phyloP scores from a whole-genome alignment of 345 rosid species.

The Sonneratia alba region DNA sequence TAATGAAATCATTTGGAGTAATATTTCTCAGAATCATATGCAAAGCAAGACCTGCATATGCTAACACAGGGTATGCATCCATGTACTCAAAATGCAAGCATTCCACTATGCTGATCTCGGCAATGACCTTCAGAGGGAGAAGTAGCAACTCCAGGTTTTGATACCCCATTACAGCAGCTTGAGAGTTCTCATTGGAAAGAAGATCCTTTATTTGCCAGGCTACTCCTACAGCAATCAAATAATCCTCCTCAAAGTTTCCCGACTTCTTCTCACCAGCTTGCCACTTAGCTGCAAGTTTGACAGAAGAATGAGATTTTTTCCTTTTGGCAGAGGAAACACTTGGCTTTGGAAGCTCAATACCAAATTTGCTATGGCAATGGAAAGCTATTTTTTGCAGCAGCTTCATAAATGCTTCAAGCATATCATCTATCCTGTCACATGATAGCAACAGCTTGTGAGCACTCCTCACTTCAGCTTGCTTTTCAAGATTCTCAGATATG shows the following conservation, averaged over 20 bases:
- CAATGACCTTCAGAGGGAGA: constrained; percentile 55
- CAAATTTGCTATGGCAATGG: constrained; percentile 71
- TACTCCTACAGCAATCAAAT: constrained; percentile 58
- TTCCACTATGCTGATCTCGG: constrained; percentile 67
- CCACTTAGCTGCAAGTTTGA: constrained; percentile 46
- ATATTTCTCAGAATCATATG: constrained; percentile 40
- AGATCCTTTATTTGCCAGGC: constrained; percentile 88
- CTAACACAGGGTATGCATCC: constrained; percentile 58
- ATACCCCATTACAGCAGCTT: constrained; percentile 48
- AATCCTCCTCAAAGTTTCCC: constrained; percentile 55
- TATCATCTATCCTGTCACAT: constrained; percentile 36
- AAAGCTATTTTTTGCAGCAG: constrained; percentile 60
- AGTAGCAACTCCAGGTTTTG: constrained; percentile 37
- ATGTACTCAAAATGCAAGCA: constrained; percentile 35
- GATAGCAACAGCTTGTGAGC: constrained; percentile 65
- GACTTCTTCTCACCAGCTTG: constrained; percentile 38
- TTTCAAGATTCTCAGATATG: constrained; percentile 39
- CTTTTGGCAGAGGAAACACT: constrained; percentile 32
- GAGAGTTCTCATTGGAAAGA: constrained; percentile 38
- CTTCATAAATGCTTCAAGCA: constrained; percentile 46
- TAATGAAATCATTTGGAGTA: constrained; percentile 10
- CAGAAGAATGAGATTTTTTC: constrained; percentile 43
- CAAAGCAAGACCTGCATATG: constrained; percentile 64
- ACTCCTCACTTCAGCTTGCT: constrained; percentile 65
- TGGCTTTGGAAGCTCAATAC: constrained; percentile 43